phyloP scores from a whole-genome alignment of 192 early-diverging fungal genomes.

The Phycomyces blakesleeanus region DNA sequence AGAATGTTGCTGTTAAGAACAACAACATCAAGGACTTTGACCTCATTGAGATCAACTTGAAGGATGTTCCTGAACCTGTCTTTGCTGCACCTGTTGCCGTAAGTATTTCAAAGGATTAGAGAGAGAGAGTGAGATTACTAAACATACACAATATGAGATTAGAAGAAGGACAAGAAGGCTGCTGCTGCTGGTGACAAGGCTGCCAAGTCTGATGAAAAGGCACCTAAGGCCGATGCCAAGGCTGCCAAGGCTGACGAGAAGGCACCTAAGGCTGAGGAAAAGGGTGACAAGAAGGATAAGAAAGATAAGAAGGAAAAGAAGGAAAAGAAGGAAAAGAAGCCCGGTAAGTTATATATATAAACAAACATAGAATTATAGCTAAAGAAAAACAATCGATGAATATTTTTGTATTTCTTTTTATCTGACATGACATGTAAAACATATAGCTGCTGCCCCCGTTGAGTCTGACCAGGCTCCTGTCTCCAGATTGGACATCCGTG shows the following conservation, averaged over 20 bases:
- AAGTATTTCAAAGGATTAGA: conserved; percentile 1
- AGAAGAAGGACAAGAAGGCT: conserved; percentile 24
- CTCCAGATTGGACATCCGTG: conserved; percentile 89
- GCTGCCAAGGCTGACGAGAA: conserved; percentile 17
- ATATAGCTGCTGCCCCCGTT: conserved; percentile 40
- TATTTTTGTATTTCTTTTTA: neutral
- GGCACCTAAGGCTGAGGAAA: conserved; percentile 19
- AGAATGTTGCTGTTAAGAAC: conserved; percentile 55
- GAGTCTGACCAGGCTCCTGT: conserved; percentile 50
- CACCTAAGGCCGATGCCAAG: too few relatives aligned
- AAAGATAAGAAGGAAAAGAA: conserved; percentile 57
- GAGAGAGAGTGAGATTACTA: neutral
- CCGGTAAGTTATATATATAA: conserved; percentile 17
- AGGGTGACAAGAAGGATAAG: conserved; percentile 27
- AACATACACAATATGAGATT: neutral
- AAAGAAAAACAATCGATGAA: neutral
- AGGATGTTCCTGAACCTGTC: conserved; percentile 43
- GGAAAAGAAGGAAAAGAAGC: conserved; percentile 57
- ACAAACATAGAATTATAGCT: too few relatives aligned
- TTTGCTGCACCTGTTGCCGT: conserved; percentile 16
- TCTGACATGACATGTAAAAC: too few relatives aligned
- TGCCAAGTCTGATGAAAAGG: conserved; percentile 36
- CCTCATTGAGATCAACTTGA: conserved; percentile 34
- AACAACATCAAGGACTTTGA: conserved; percentile 43
- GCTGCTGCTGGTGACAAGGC: conserved; percentile 37